These are phyloP conservation scores for Trichosporon ovoides DNA, from an alignment of 1,284 basidiomycete species.

Conservation along the genomic window DNA sequence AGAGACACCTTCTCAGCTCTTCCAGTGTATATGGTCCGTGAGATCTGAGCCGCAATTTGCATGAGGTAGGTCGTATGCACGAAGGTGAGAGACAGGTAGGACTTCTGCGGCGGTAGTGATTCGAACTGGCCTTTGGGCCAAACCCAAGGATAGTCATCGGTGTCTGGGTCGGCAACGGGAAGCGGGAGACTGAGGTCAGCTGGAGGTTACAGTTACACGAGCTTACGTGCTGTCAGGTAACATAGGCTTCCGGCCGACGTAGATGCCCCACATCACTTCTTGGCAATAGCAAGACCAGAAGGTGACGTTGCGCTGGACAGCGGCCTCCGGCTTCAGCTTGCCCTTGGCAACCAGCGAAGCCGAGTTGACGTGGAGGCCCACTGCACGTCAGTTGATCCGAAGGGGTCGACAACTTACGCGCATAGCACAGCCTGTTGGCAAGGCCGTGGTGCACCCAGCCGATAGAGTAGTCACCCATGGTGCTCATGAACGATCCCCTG, in stretches of 20 bases:
- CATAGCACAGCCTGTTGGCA: constrained; percentile 22
- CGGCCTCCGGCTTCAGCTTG: constrained; percentile 19
- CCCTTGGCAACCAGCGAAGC: constrained; percentile 19
- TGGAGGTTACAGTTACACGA: background rate
- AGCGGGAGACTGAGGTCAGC: constrained; percentile 19
- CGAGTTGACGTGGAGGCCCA: constrained; percentile 29
- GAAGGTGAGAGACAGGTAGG: constrained; percentile 14
- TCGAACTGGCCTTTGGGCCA: constrained; percentile 16
- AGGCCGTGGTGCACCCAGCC: constrained; percentile 30
- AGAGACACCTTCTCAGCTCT: constrained; percentile 10
- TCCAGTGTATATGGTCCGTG: constrained; percentile 8
- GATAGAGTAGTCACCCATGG: constrained; percentile 33
- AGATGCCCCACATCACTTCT: constrained; percentile 31
- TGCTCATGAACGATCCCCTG: constrained; percentile 59
- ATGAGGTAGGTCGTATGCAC: constrained; percentile 12
- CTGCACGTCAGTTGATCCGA: constrained; percentile 5
- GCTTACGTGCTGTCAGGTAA: constrained; percentile 24
- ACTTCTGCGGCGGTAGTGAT: constrained; percentile 6
- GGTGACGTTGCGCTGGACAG: constrained; percentile 23
- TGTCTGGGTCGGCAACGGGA: constrained; percentile 18
- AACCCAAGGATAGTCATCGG: constrained; percentile 25
- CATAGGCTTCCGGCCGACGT: constrained; percentile 28
- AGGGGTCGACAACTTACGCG: constrained; percentile 20
- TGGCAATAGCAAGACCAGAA: constrained; percentile 34
- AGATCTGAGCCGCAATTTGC: constrained; percentile 11